Percentiles rank a stretch among this genome's conserved stretches.
phyloP scores from a whole-genome alignment of 352 stramenopile genomes.

The Phytophthora crassamura region DNA sequence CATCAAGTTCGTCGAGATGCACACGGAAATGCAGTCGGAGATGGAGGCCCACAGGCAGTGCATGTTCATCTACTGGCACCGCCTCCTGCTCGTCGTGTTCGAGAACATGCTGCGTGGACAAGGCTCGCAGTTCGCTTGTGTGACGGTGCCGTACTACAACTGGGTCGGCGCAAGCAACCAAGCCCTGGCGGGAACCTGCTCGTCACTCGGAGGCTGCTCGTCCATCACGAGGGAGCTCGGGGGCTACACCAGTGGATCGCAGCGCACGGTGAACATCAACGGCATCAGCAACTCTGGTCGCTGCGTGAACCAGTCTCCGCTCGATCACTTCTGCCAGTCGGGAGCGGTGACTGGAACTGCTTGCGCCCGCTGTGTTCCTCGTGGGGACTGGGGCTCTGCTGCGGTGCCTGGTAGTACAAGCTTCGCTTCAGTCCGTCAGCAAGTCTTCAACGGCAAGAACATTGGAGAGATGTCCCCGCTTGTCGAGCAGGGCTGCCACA shows the following conservation, averaged over 20 bases:
- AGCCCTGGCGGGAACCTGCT: conserved; percentile 45
- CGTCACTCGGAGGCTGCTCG: conserved; percentile 54
- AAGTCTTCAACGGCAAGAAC: conserved; percentile 54
- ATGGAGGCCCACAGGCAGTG: conserved; percentile 61
- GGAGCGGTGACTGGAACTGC: conserved; percentile 15
- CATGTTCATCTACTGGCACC: conserved; percentile 89
- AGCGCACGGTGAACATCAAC: conserved; percentile 52
- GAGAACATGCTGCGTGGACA: conserved; percentile 86
- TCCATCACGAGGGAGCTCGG: conserved; percentile 49
- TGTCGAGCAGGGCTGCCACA: conserved; percentile 62
- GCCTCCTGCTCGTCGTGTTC: conserved; percentile 65
- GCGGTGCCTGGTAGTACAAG: conserved; percentile 41
- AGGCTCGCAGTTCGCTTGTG: conserved; percentile 56
- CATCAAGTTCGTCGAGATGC: conserved; percentile 69
- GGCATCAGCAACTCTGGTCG: conserved; percentile 42
- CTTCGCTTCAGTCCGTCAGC: conserved; percentile 53
- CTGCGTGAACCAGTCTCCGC: conserved; percentile 43
- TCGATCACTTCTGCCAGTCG: conserved; percentile 69
- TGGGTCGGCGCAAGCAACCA: conserved; percentile 61
- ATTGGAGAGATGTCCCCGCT: conserved; percentile 60
- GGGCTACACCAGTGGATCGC: conserved; percentile 31
- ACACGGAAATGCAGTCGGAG: conserved; percentile 66
- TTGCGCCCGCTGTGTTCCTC: conserved; percentile 59
- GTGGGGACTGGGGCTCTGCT: conserved; percentile 44
- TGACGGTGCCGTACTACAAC: conserved; percentile 87